phyloP scores from a whole-genome alignment of 2,329 filamentous ascomycete genomes.

The Bertia moriformis region DNA sequence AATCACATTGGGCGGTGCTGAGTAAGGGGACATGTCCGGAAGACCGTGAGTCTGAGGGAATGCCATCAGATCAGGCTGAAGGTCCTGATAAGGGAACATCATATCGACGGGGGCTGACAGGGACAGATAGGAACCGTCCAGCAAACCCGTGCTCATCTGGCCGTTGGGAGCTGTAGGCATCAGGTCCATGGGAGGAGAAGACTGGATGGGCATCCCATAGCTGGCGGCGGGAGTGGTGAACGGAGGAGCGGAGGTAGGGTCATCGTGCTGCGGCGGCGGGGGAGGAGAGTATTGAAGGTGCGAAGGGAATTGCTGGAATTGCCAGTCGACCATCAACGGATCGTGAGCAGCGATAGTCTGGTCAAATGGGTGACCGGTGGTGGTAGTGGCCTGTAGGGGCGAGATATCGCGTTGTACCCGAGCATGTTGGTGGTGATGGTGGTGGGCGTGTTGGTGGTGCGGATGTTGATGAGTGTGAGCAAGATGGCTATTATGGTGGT shows the following conservation, averaged over 20 bases:
- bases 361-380: neutral
- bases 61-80: constrained; percentile 34
- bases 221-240: neutral
- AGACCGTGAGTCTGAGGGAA: constrained; percentile 30
- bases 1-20: constrained; percentile 10
- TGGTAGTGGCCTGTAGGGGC: neutral
- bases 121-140: constrained; percentile 21
- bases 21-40: constrained; percentile 14
- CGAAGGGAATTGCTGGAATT: neutral
- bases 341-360: neutral
- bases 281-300: neutral
- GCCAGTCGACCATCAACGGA: neutral
- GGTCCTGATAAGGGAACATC: constrained; percentile 29
- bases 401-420: neutral
- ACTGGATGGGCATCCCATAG: constrained; percentile 14
- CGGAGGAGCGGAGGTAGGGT: neutral
- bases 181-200: constrained; percentile 22
- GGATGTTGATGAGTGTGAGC: too few species aligned
- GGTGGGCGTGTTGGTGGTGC: neutral
- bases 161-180: constrained; percentile 24
- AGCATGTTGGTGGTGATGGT: neutral
- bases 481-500: too few species aligned
- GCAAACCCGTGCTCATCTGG: constrained; percentile 19
- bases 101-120: constrained; percentile 20
- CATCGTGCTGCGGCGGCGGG: too few species aligned